phyloP scores from a whole-genome alignment of 2,329 filamentous ascomycete species.

The Alternaria arbusti region DNA sequence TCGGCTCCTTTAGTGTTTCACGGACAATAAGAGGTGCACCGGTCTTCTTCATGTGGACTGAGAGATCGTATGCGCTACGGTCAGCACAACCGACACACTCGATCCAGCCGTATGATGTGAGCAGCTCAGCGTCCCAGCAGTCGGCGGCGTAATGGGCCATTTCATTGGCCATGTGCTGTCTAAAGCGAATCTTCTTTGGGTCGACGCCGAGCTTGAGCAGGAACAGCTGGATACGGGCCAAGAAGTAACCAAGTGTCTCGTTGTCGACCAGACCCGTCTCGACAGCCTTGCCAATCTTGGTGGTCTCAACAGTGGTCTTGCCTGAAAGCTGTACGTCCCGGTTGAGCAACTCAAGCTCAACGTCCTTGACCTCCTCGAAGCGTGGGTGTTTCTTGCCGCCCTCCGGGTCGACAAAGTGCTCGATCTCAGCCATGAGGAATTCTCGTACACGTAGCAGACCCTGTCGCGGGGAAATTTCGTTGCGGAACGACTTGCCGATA shows the following conservation, averaged over 20 bases:
- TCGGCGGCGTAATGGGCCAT: conserved; percentile 95
- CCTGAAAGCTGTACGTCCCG: conserved; percentile 85
- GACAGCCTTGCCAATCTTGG: conserved; percentile 87
- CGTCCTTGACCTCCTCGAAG: conserved; percentile 82
- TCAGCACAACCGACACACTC: conserved; percentile 98
- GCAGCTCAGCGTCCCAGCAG: conserved; percentile 96
- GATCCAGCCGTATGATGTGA: conserved; percentile 94
- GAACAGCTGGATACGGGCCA: conserved; percentile 92
- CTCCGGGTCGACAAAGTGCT: conserved; percentile 95
- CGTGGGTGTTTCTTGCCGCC: conserved; percentile 92
- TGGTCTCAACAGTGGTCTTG: conserved; percentile 74
- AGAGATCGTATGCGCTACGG: conserved; percentile 91
- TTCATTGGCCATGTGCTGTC: conserved; percentile 93
- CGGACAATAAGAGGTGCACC: conserved; percentile 85
- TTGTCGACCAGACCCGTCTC: conserved; percentile 86
- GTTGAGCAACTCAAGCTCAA: conserved; percentile 84
- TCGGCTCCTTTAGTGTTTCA: conserved; percentile 78
- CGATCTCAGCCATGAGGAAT: conserved; percentile 98
- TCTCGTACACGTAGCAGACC: conserved; percentile 94
- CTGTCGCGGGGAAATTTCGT: conserved; percentile 93
- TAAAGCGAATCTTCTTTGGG: conserved; percentile 86
- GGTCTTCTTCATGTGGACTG: conserved; percentile 91
- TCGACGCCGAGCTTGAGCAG: conserved; percentile 88
- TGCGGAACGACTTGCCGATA: conserved; percentile 97
- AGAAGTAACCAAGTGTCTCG: conserved; percentile 96